These are phyloP conservation scores for Osmanthus fragrans DNA, from an alignment of 257 asterid species.

Conservation along the genomic window DNA sequence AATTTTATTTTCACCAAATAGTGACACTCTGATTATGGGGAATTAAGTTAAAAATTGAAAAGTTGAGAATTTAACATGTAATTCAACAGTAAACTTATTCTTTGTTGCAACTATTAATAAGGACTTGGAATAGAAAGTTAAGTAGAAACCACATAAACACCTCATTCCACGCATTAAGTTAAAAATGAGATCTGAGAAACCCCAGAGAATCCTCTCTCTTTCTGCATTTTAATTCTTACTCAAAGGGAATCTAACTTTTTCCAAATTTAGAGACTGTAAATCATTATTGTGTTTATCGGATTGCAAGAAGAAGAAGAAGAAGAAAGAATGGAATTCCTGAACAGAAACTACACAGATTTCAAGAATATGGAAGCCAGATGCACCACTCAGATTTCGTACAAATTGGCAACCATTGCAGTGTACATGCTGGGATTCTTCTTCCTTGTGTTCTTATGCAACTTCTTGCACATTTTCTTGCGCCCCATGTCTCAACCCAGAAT, in stretches of 20 bases:
- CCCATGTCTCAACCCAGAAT: slow-evolving; percentile 79
- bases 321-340: slow-evolving; percentile 33
- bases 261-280: background rate
- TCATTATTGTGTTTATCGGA: background rate
- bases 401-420: slow-evolving; percentile 61
- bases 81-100: too few species aligned
- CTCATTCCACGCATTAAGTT: background rate
- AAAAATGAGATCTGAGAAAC: background rate
- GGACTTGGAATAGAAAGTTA: too few species aligned
- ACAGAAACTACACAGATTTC: slow-evolving; percentile 19
- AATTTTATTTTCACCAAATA: too few species aligned
- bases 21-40: too few species aligned
- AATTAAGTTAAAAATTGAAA: too few species aligned
- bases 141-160: too few species aligned
- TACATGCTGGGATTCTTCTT: slow-evolving; percentile 86
- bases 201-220: background rate
- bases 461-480: slow-evolving; percentile 62
- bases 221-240: background rate
- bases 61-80: too few species aligned
- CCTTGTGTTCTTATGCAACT: slow-evolving; percentile 76
- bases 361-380: slow-evolving; percentile 44
- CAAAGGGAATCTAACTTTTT: background rate
- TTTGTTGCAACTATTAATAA: too few species aligned
- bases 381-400: slow-evolving; percentile 44
- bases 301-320: background rate